Conservation (phyloP, 768 basidiomycete species). For the Xerocomellus amylosporus region DNA sequence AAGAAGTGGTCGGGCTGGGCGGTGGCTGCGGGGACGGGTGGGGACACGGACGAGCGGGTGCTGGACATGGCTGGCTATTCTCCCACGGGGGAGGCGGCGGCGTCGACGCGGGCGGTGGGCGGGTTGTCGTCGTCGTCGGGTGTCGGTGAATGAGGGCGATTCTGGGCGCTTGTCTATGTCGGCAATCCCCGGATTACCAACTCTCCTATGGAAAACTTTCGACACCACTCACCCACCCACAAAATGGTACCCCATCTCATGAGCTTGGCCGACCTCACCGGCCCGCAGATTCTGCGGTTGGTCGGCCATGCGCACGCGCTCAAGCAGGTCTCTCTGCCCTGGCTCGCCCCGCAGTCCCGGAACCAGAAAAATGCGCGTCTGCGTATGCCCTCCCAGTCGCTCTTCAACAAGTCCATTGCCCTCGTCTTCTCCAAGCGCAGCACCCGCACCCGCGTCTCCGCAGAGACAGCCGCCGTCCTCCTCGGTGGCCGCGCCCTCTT, state of each 20-base stretch:
- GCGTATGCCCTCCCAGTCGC: slow-evolving; percentile 67
- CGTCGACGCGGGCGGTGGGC: not conserved
- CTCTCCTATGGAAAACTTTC: too few species aligned
- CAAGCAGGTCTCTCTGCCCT: slow-evolving; percentile 62
- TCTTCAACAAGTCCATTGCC: slow-evolving; percentile 82
- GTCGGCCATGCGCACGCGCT: slow-evolving; percentile 62
- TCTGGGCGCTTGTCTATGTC: slow-evolving; percentile 8
- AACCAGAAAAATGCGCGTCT: slow-evolving; percentile 36
- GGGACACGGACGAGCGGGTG: slow-evolving; percentile 37
- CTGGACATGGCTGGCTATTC: slow-evolving; percentile 19
- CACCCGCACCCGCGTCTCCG: slow-evolving; percentile 85
- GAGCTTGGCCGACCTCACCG: slow-evolving; percentile 85
- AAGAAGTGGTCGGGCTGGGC: slow-evolving; percentile 87
- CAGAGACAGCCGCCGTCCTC: slow-evolving; percentile 75
- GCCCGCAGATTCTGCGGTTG: slow-evolving; percentile 66
- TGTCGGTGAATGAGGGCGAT: not conserved
- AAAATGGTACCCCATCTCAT: slow-evolving; percentile 65
- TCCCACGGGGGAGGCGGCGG: slow-evolving; percentile 6
- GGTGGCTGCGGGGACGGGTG: slow-evolving; percentile 39
- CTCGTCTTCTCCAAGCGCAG: slow-evolving; percentile 91
- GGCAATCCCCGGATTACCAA: too few species aligned
- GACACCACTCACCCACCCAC: too few species aligned
- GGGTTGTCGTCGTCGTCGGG: slow-evolving; percentile 1
- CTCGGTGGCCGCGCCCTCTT: slow-evolving; percentile 91
- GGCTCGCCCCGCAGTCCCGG: slow-evolving; percentile 53